phyloP scores from a whole-genome alignment of 768 basidiomycete species.

The Pleurotus ostreatus region DNA sequence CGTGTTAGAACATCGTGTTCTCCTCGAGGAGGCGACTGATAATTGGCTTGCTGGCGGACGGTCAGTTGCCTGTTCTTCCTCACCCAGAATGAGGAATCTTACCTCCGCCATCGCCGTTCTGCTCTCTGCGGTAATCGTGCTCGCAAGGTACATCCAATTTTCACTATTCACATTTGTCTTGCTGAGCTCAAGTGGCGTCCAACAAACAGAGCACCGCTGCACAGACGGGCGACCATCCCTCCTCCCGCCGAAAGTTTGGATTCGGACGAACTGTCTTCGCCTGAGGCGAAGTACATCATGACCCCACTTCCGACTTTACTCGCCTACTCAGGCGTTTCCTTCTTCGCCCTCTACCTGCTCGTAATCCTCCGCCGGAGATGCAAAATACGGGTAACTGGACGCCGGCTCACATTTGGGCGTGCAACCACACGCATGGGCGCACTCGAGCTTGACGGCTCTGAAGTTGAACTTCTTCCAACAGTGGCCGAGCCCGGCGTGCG shows the following conservation, averaged over 20 bases:
- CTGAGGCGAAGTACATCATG: background rate
- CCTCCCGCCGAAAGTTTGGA: background rate
- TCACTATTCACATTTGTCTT: background rate
- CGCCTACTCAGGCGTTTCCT: slow-evolving; percentile 6
- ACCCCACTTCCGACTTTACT: background rate
- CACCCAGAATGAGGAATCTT: slow-evolving; percentile 6
- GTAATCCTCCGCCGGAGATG: background rate
- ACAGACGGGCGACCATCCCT: background rate
- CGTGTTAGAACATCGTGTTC: slow-evolving; percentile 5
- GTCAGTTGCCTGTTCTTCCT: slow-evolving; percentile 4
- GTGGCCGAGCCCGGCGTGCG: slow-evolving; percentile 3
- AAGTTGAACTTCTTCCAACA: slow-evolving; percentile 5
- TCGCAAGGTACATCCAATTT: background rate
- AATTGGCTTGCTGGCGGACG: slow-evolving; percentile 4
- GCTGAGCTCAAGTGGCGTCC: background rate
- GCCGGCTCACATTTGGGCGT: slow-evolving; percentile 3
- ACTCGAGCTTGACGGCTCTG: slow-evolving; percentile 3
- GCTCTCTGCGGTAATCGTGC: slow-evolving; percentile 4
- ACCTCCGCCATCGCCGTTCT: slow-evolving; percentile 8
- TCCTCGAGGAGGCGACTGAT: slow-evolving; percentile 4
- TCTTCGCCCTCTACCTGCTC: slow-evolving; percentile 5
- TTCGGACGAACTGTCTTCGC: background rate
- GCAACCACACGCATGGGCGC: slow-evolving; percentile 4
- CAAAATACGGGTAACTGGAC: slow-evolving; percentile 1
- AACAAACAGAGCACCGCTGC: slow-evolving; percentile 3